Base-by-base conservation (phyloP, 2,329 filamentous ascomycete species). In the Paecilomyces sp. region DNA sequence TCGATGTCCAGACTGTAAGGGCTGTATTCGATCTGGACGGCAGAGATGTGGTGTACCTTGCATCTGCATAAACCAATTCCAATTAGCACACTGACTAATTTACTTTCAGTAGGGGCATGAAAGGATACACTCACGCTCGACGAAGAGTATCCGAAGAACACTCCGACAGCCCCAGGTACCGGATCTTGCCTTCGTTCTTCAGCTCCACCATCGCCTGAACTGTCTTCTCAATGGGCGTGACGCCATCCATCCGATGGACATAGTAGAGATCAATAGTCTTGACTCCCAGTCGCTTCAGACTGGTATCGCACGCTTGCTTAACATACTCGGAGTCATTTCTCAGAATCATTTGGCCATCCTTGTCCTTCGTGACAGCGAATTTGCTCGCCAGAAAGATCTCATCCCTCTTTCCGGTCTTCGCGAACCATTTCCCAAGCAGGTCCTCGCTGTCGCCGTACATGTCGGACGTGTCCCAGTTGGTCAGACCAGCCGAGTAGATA, bases 21-120 rank as follows among this genome's bases (percentile, higher is more conserved):
- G 3, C 74, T 78, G 70, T 79, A 82, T 67, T 82, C 81, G 57
- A 81, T 73, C 70, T 84, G 80, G 22, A 81, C 76, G 11, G 79
- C 79, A 24, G 75, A 72, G 60, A 85, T 79, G 18, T 76, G 79
- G 57, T 75, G 74, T 6, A 83, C 71, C 52, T 73, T 74, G 66
- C 69, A 68, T 9, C 51, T 53, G 51, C 22, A 25, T 8, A 28
- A 53, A 12, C 11, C 15, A n/a, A 24, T 53, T 12, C 4, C 12
- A 1, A 28, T 53, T 22, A 53, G 51, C 51, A 53, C 11, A 25
- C 2, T 53, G 28, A 33, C 31, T 33, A 33, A 33, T 31, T 31
- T 31, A 31, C n/a, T 18, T 3, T 28, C n/a, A 53, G 9, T 13
- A 53, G 22, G 12, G 51, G 28, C 3, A 51, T 2, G 7, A 51